Base-by-base conservation (phyloP, 1,284 basidiomycete species). In the Ustilago esculenta region DNA sequence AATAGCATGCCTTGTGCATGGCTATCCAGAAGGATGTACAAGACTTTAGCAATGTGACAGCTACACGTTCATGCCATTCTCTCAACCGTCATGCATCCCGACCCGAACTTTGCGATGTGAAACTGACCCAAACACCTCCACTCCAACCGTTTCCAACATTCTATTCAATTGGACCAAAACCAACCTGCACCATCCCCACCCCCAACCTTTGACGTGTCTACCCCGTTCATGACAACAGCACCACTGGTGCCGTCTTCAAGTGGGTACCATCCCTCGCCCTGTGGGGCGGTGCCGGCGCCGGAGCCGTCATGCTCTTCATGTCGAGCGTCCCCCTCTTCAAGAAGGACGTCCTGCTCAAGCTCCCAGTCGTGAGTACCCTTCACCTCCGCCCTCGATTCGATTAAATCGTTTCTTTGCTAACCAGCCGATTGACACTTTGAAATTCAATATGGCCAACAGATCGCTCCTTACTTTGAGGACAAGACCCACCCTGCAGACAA, bases 281-380 rank as follows among this genome's bases (percentile, higher is more conserved):
- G 40, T 79, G 76, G 76, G 76, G 76, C 7, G 76, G 57, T 42
- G 76, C 63, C 17, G 75, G 56, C 23, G 76, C 60, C 14, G 73
- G 65, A 23, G 76, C 67, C 23, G 76, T 74, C 9, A 64, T 64
- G 46, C 73, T 79, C 36, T 77, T 79, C 63, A 58, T 76, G 67
- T 67, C 63, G 41, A 51, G 41, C 37, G 75, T 79, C 3, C 76
- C 76, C 33, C n/a, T 76, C 46, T 77, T 77, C 69, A 72, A 79
- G 53, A 60, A 56, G 35, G 76, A 79, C 35, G 66, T 79, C 24
- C 61, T 79, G 39, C 49, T 67, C 56, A 77, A 79, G 59, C 41
- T 79, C 14, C 76, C 76, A 12, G 44, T 73, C 44, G 69, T 77
- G 50, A 51, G 65, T 61, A 30, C 17, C 24, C 20, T 5, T 7